These are phyloP conservation scores for Penicillium sp. DNA, from an alignment of 2,329 filamentous ascomycete genomes.

Conservation along the genomic window DNA sequence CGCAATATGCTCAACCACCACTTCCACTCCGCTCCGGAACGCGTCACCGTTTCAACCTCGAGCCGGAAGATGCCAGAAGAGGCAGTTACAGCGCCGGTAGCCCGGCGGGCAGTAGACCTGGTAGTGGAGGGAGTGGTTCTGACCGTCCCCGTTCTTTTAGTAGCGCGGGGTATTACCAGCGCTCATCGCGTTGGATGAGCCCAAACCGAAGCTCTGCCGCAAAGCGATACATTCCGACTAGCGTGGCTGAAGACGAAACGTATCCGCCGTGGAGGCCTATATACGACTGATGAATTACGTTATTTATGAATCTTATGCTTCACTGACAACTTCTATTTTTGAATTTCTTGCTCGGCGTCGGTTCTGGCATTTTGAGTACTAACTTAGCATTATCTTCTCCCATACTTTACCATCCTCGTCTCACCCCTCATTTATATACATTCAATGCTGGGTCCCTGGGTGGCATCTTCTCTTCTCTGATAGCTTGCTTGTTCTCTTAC, in stretches of 20 bases:
- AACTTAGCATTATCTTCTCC: neutral
- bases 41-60: slow-evolving; percentile 28
- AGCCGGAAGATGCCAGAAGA: slow-evolving; percentile 32
- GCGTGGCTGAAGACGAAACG: slow-evolving; percentile 19
- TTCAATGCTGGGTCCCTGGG: neutral
- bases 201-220: slow-evolving; percentile 21
- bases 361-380: neutral
- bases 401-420: neutral
- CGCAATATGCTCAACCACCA: slow-evolving; percentile 17
- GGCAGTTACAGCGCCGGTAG: slow-evolving; percentile 29
- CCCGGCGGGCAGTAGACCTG: slow-evolving; percentile 20
- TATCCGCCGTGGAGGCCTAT: neutral
- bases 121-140: slow-evolving; percentile 30
- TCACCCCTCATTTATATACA: neutral
- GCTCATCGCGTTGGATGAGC: slow-evolving; percentile 21
- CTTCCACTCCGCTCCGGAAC: slow-evolving; percentile 21
- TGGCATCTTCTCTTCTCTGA: neutral
- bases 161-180: slow-evolving; percentile 17
- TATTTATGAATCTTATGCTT: neutral
- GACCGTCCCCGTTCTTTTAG: slow-evolving; percentile 29
- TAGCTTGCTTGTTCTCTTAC: neutral
- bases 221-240: slow-evolving; percentile 24
- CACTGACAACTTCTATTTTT: neutral
- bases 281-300: slow-evolving; percentile 1
- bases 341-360: neutral